Evolutionary conservation across 306 rosid genomes (phyloP).

Genomic region (Cyclanthera cordifolia): DNA sequence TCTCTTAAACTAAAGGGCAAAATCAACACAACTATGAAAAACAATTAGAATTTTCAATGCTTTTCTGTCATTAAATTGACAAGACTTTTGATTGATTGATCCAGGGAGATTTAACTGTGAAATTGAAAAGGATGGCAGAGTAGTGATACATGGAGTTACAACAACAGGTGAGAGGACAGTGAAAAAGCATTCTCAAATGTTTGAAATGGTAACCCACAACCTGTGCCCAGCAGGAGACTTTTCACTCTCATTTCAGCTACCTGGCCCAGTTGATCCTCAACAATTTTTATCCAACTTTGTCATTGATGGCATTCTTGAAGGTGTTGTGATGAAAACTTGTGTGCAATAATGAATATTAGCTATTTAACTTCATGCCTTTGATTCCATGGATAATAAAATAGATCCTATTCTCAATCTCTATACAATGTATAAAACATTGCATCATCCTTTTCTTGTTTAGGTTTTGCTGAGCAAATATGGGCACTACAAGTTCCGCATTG

Average conservation of each 20-base stretch:
- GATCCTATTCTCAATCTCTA: neutral
- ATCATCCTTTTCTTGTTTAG: neutral
- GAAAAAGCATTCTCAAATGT: constrained; percentile 47
- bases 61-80: constrained; percentile 5
- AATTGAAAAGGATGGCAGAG: constrained; percentile 45
- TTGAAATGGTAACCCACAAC: constrained; percentile 63
- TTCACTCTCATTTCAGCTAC: constrained; percentile 56
- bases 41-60: neutral
- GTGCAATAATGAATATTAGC: neutral
- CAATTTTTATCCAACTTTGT: constrained; percentile 50
- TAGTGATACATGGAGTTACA: constrained; percentile 42
- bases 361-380: neutral
- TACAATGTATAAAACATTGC: neutral
- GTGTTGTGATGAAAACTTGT: constrained; percentile 45
- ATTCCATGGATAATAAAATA: neutral
- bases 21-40: neutral
- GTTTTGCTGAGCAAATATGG: neutral
- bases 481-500: neutral
- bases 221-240: constrained; percentile 68
- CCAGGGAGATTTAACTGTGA: constrained; percentile 68
- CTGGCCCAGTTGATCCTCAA: constrained; percentile 65
- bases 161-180: constrained; percentile 62
- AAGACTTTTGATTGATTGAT: constrained; percentile 16
- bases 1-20: neutral
- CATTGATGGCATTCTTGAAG: constrained; percentile 69